Base-by-base conservation (phyloP, 257 asterid species). In the Haberlea rhodopensis region DNA sequence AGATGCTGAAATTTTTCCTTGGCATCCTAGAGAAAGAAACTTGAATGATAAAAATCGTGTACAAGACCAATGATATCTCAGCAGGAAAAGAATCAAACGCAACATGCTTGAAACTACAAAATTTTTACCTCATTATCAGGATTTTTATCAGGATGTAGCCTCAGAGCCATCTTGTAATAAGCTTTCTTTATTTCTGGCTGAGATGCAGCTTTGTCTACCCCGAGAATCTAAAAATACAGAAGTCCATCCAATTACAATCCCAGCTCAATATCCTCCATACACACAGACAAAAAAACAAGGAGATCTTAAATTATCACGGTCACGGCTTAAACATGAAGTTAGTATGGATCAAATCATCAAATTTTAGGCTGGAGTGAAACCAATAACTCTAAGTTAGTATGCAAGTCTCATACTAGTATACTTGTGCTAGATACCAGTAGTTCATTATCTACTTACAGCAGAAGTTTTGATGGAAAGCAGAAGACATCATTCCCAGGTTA, bases 1-100 rank as follows among this genome's bases (percentile, higher is more conserved):
- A 92, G 79, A 79, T 89, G 94, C 87, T 89, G 99, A 73, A 92
- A 92, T 73, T 87, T 92, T 73, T 92, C 97, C 78, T 92, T 92
- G 51, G 99, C 99, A 63, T 85, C 95, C 98, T 91, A 64, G 64
- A 71, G 9, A 54, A n/a, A 57, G 64, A 70, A 58, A 29, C 15
- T 26, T 29, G 54, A 66, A 69, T 18, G 0, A 40, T 72, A 32
- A 49, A 55, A 9, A 21, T 58, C 3, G 40, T 28, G 75, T 21
- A 55, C 55, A 69, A 8, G n/a, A 40, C 31, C 10, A n/a, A 5
- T 26, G 27, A 7, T 18, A 7, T 25, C 45, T 37, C 24, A 4
- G 34, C 26, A 66, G 73, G 21, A 67, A 26, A 55, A 57, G 52
- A 64, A 28, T 22, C 53, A 24, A 34, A 29, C 8, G 13, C 15